Base-by-base conservation (phyloP, 139 green algal species). In the Ettlia oleoabundans region DNA sequence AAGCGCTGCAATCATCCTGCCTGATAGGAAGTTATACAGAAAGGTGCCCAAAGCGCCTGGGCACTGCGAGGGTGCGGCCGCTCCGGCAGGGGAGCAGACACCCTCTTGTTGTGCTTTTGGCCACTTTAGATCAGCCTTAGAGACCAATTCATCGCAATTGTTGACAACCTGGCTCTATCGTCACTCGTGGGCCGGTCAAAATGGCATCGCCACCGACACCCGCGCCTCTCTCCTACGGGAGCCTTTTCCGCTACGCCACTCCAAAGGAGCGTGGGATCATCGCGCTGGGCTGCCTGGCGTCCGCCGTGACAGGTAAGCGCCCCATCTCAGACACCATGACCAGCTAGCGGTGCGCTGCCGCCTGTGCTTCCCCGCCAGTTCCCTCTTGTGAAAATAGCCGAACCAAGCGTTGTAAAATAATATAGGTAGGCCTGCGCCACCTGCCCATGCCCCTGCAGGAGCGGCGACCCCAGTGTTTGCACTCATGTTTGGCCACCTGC, bases 161-260 rank as follows among this genome's bases (percentile, higher is more conserved):
- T n/a, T n/a, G n/a, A n/a, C n/a, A n/a, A n/a, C n/a, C n/a, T n/a
- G n/a, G n/a, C n/a, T n/a, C n/a, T n/a, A n/a, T n/a, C n/a, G n/a
- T n/a, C n/a, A n/a, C n/a, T n/a, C n/a, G n/a, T n/a, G n/a, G 47
- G 47, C 13, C 21, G 55, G 55, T 65, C 55, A 65, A 65, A 65
- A n/a, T 5, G 55, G 30, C 30, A 22, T n/a, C 55, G 55, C 15
- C 55, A n/a, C 55, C 15, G 5, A 22, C 55, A 18, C 40, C 9
- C 68, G 26, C 38, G 37, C 6, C n/a, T n/a, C n/a, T 76, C 3
- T 38, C 68, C 41, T 78, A 78, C 28, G 52, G 42, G 47, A n/a
- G 19, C 4, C 51, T 78, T 1, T 65, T 78, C 35, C 71, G 71
- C 32, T 78, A 78, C 32, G 32, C 71, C 42, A 67, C 71, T 32